Evolutionary conservation across 140 eudicot species (phyloP), one percentile per base, ranked within the genome.

Genomic region (Stevia rebaudiana): DNA sequence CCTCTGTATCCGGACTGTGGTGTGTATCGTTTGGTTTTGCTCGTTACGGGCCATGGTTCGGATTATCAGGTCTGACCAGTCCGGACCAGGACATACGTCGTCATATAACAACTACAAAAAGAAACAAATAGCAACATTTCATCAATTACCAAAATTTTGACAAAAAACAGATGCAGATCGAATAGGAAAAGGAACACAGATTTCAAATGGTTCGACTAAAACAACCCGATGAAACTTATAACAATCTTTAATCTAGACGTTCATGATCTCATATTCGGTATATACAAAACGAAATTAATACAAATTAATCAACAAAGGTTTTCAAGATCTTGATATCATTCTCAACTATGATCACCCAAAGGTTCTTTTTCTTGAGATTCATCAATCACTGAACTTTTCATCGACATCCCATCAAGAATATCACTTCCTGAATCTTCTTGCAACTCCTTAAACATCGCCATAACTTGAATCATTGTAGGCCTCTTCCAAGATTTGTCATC

Each of bases 381-480:
- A 42, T 89, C 95, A 5, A 89, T 71, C 36, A 81, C 95, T 19
- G 95, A 76, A 64, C 73, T 75, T 74, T 85, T 85, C 77, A 87
- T 71, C 3, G 91, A 83, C 58, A 88, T 75, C 46, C 90, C 96
- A 66, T 89, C 97, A 74, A 83, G 88, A 55, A 85, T 81, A 74
- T 89, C 97, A 23, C 91, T 81, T 46, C 84, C 91, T 10, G 95
- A 86, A 83, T 86, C 97, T 37, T 76, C 70, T 61, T 81, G 92
- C 57, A 86, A 71, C 72, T 89, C 97, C 73, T 83, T 86, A 58
- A 89, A 89, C 95, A 83, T 83, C 8, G 97, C 87, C 97, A 89
- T 89, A 41, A 89, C 95, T 47, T 89, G 97, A 61, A 89, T 86
- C 97, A 89, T 89, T 4, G 95, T 89, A 46, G 97, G 97, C 79